Conservation (phyloP, 164 flowering plant genomes). For the Piper longum region DNA sequence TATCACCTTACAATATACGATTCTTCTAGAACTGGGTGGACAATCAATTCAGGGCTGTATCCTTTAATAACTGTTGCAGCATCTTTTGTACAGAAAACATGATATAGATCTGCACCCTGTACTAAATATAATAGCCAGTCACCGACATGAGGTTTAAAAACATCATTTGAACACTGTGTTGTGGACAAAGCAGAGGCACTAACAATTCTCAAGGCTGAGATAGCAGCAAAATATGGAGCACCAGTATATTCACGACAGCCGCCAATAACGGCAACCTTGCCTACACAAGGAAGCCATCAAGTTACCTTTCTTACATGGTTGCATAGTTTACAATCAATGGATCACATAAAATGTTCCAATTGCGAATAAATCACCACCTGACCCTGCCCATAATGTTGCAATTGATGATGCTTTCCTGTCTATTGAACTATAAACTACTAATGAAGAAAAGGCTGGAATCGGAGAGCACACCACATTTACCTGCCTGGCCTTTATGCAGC, state of each 20-base stretch:
- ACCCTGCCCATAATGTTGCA: too few species aligned
- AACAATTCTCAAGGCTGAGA: conserved; percentile 90
- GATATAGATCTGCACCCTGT: conserved; percentile 97
- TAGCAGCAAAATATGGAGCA: conserved; percentile 95
- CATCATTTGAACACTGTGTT: neutral
- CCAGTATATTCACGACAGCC: conserved; percentile 99
- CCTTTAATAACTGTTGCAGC: conserved; percentile 88
- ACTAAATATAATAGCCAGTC: neutral
- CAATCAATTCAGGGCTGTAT: conserved; percentile 94
- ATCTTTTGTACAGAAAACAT: conserved; percentile 92
- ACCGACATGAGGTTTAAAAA: neutral
- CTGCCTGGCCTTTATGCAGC: conserved; percentile 90
- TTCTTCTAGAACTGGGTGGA: conserved; percentile 90
- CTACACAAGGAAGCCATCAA: conserved; percentile 22
- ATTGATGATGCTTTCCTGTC: too few species aligned
- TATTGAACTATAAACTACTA: too few species aligned
- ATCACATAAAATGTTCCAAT: too few species aligned
- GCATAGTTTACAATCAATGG: too few species aligned
- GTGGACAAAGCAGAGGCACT: conserved; percentile 15
- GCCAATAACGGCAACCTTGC: conserved; percentile 91
- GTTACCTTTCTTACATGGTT: too few species aligned
- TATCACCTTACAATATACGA: conserved; percentile 72
- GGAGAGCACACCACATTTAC: conserved; percentile 17
- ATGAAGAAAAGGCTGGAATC: too few species aligned
- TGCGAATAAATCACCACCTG: too few species aligned